These are phyloP conservation scores for Aspergillus novoparasiticus DNA, from an alignment of 2,329 filamentous ascomycete genomes.

Conservation along the genomic window DNA sequence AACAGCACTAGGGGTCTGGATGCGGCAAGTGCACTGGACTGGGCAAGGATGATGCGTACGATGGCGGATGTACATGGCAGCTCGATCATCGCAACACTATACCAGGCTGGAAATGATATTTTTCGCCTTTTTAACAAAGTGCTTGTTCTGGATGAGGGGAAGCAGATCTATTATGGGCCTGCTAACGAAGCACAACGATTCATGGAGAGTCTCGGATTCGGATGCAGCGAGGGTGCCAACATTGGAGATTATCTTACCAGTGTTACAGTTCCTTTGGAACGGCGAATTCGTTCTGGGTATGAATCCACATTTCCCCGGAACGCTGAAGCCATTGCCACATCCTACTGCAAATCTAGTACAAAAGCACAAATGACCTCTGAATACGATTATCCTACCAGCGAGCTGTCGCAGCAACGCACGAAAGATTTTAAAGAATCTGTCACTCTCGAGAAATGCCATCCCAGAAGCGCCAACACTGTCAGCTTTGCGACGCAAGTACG, in stretches of 20 bases:
- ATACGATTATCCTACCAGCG: conserved; percentile 58
- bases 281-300: conserved; percentile 46
- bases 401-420: conserved; percentile 53
- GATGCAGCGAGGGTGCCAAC: conserved; percentile 64
- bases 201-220: conserved; percentile 66
- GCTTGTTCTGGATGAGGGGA: conserved; percentile 66
- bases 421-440: conserved; percentile 49
- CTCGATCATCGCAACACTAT: conserved; percentile 65
- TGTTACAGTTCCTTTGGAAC: conserved; percentile 59
- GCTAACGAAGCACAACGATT: conserved; percentile 61
- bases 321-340: conserved; percentile 46
- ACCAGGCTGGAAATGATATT: conserved; percentile 71
- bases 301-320: conserved; percentile 49
- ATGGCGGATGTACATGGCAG: conserved; percentile 58
- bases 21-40: conserved; percentile 65
- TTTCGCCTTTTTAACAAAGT: conserved; percentile 73
- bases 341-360: conserved; percentile 57
- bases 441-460: neutral
- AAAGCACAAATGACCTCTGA: conserved; percentile 56
- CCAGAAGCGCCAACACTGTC: neutral
- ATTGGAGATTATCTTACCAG: conserved; percentile 68
- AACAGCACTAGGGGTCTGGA: conserved; percentile 66
- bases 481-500: conserved; percentile 57
- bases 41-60: conserved; percentile 61
- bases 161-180: conserved; percentile 67